phyloP scores from a whole-genome alignment of 1,284 basidiomycete genomes.

The Entoloma clypeatum region DNA sequence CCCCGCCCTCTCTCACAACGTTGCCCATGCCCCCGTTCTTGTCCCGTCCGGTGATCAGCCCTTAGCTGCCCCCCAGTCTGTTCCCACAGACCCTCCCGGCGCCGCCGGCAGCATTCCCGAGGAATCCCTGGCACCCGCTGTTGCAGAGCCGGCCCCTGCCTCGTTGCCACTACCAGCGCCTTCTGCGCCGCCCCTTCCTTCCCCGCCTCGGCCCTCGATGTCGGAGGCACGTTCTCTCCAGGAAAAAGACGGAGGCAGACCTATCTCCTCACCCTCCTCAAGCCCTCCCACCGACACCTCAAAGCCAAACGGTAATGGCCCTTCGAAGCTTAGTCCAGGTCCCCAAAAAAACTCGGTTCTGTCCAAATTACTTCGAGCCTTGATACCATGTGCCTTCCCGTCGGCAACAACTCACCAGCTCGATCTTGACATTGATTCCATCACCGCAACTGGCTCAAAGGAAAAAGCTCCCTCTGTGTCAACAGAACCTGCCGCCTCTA shows the following conservation, averaged over 20 bases:
- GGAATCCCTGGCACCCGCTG: no score
- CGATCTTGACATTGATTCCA: constrained; percentile 26
- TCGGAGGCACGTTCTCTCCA: constrained; percentile 14
- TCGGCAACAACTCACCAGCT: constrained; percentile 31
- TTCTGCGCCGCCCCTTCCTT: constrained; percentile 11
- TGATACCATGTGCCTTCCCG: constrained; percentile 37
- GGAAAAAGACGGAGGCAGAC: constrained; percentile 18
- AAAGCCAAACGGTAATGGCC: constrained; percentile 14
- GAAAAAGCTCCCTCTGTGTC: constrained; percentile 17
- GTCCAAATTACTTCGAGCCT: constrained; percentile 31
- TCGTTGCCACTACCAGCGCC: no score
- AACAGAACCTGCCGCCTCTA: constrained; percentile 10
- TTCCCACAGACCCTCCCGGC: no score
- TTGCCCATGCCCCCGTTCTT: no score
- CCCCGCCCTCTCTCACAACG: no score
- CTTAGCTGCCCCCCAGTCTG: no score
- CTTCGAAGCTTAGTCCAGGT: constrained; percentile 9
- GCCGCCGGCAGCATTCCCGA: no score
- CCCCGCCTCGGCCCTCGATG: constrained; percentile 1
- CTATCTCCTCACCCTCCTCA: constrained; percentile 12
- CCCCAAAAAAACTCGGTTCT: constrained; percentile 32
- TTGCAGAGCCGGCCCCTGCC: no score
- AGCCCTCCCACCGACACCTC: constrained; percentile 4
- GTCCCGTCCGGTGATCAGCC: no score
- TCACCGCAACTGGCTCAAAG: constrained; percentile 16